Evolutionary conservation across 2,329 filamentous ascomycete genomes (phyloP).

Genomic region (Epichloe amarillans): DNA sequence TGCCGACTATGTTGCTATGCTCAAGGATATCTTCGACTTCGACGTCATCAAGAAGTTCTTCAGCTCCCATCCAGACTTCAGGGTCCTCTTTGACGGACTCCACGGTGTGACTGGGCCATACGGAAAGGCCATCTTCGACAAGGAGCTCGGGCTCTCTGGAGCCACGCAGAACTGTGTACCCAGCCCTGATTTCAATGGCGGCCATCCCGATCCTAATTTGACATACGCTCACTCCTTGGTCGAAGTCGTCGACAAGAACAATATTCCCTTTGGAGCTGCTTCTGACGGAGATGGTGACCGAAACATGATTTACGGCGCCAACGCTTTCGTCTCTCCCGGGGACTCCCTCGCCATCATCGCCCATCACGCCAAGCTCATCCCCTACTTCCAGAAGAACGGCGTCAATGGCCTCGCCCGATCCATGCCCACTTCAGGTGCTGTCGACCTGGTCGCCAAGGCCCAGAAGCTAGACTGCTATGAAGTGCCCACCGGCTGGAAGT

Average conservation of each 20-base stretch:
- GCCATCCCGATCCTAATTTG: constrained; percentile 95
- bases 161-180: constrained; percentile 84
- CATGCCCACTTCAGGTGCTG: constrained; percentile 93
- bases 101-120: constrained; percentile 93
- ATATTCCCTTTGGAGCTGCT: constrained; percentile 90
- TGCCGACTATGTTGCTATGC: constrained; percentile 81
- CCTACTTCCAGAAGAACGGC: constrained; percentile 96
- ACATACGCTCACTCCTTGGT: constrained; percentile 94
- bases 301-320: constrained; percentile 99
- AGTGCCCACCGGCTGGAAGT: constrained; percentile 98
- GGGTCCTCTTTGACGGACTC: constrained; percentile 89
- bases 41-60: constrained; percentile 92
- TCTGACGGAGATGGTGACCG: constrained; percentile 96
- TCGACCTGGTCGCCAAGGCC: constrained; percentile 91
- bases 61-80: constrained; percentile 75
- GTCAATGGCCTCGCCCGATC: constrained; percentile 90
- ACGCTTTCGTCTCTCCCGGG: constrained; percentile 90
- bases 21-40: constrained; percentile 99
- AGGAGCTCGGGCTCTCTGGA: constrained; percentile 72
- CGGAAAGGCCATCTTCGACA: constrained; percentile 85
- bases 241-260: constrained; percentile 79
- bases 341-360: constrained; percentile 97
- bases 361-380: constrained; percentile 90
- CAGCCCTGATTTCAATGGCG: constrained; percentile 88
- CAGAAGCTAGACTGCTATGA: constrained; percentile 88